Evolutionary conservation across 495 filamentous ascomycete genomes (phyloP).

Genomic region (Thermochaetoides thermophila): DNA sequence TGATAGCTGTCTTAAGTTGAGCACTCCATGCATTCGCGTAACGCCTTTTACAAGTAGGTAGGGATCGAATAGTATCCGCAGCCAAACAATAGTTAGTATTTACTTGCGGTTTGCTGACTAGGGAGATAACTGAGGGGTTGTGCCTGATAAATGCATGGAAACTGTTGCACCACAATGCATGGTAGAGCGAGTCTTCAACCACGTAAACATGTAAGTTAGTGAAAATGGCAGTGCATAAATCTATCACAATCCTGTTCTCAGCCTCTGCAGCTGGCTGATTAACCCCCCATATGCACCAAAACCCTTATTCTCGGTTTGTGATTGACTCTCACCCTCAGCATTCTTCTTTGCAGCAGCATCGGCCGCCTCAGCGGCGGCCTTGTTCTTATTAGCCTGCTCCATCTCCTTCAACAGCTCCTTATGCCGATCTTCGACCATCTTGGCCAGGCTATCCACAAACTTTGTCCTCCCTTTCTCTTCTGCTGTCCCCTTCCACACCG

Average conservation of each 20-base stretch:
- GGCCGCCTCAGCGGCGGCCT: conserved; percentile 7
- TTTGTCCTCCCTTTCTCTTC: conserved; percentile 75
- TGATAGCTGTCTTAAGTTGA: too few species aligned
- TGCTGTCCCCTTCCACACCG: conserved; percentile 84
- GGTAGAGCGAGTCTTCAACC: too few species aligned
- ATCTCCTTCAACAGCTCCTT: conserved; percentile 39
- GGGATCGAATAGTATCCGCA: too few species aligned
- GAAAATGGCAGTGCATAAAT: too few species aligned
- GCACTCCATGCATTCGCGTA: too few species aligned
- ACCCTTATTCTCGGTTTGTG: conserved; percentile 18
- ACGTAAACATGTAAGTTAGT: too few species aligned
- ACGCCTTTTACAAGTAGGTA: too few species aligned
- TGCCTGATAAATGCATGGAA: too few species aligned
- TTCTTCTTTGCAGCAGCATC: conserved; percentile 9
- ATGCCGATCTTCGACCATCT: conserved; percentile 42
- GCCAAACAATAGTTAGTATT: too few species aligned
- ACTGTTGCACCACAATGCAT: too few species aligned
- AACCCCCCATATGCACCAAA: conserved; percentile 57
- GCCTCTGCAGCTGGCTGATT: conserved; percentile 63
- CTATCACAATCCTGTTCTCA: conserved; percentile 56
- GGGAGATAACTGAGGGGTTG: too few species aligned
- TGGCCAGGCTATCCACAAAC: conserved; percentile 66
- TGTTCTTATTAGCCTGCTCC: conserved; percentile 21
- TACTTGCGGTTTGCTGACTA: too few species aligned
- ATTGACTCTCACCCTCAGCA: conserved; percentile 3